phyloP scores from a whole-genome alignment of 176 grass and related monocot genomes.

The Carex parvula region DNA sequence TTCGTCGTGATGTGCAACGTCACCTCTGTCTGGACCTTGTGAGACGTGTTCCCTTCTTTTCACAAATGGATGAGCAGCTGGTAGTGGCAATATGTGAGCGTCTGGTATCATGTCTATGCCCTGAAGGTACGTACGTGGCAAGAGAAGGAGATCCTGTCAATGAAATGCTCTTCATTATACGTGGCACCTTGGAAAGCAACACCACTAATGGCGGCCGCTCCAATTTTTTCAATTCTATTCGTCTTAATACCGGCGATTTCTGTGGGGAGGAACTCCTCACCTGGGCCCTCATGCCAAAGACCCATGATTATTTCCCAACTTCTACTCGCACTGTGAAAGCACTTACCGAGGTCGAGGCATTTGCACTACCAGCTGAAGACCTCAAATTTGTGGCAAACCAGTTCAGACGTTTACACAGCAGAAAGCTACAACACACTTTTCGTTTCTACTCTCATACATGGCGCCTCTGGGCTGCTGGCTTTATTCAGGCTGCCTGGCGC shows the following conservation, averaged over 20 bases:
- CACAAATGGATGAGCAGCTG: slow-evolving; percentile 88
- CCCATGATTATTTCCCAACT: slow-evolving; percentile 54
- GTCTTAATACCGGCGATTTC: slow-evolving; percentile 46
- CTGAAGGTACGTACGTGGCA: too few relatives aligned
- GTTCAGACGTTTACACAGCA: slow-evolving; percentile 88
- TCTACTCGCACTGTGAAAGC: slow-evolving; percentile 68
- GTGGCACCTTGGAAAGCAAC: too few relatives aligned
- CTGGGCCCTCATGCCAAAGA: slow-evolving; percentile 86
- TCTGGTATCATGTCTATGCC: not conserved
- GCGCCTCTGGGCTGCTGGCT: slow-evolving; percentile 83
- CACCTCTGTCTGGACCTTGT: slow-evolving; percentile 95
- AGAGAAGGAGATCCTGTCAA: too few relatives aligned
- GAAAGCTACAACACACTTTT: slow-evolving; percentile 92
- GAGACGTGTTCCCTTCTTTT: slow-evolving; percentile 87
- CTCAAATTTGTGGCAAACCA: slow-evolving; percentile 86
- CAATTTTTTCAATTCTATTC: too few relatives aligned
- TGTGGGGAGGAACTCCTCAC: slow-evolving; percentile 84
- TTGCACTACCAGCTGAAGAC: slow-evolving; percentile 72
- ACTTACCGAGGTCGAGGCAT: slow-evolving; percentile 90
- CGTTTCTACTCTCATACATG: slow-evolving; percentile 88
- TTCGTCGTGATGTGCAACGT: slow-evolving; percentile 82
- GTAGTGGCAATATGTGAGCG: slow-evolving; percentile 82
- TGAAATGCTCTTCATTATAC: too few relatives aligned
- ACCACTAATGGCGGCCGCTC: too few relatives aligned
- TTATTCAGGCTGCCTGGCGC: slow-evolving; percentile 85